A percentile compares a stretch with the other conserved stretches of the same genome.
phyloP scores from a whole-genome alignment of 768 basidiomycete species.

The Cystofilobasidium capitatum region DNA sequence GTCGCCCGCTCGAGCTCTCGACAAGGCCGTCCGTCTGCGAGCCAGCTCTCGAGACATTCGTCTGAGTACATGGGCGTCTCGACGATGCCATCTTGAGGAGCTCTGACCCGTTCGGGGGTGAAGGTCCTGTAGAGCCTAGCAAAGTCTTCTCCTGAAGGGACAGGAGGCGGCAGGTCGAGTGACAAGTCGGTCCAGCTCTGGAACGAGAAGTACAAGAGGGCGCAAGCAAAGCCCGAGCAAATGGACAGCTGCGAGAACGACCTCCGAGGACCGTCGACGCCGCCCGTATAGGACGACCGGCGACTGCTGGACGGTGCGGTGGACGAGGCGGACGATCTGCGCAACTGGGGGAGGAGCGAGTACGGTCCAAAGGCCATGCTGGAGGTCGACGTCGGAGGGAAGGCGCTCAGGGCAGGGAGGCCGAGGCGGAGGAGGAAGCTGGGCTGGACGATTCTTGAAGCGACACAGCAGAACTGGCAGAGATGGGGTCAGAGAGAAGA shows the following conservation, averaged over 20 bases:
- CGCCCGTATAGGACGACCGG: not conserved
- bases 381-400: not conserved
- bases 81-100: not conserved
- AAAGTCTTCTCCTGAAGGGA: not conserved
- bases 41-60: slow-evolving; percentile 13
- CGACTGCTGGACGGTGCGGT: not conserved
- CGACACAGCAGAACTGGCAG: no score
- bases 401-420: no score
- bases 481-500: no score
- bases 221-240: not conserved
- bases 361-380: not conserved
- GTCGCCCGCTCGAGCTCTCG: not conserved
- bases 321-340: not conserved
- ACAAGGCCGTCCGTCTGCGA: not conserved
- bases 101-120: not conserved
- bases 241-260: not conserved
- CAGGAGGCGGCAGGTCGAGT: not conserved
- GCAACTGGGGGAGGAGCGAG: not conserved
- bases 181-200: not conserved
- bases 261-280: not conserved
- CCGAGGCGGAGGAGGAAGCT: no score
- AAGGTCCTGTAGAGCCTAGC: not conserved
- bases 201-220: not conserved
- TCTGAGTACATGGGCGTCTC: not conserved
- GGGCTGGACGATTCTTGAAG: no score